These are phyloP conservation scores for Pythium utonaiense DNA, from an alignment of 352 stramenopile genomes.

Conservation along the genomic window DNA sequence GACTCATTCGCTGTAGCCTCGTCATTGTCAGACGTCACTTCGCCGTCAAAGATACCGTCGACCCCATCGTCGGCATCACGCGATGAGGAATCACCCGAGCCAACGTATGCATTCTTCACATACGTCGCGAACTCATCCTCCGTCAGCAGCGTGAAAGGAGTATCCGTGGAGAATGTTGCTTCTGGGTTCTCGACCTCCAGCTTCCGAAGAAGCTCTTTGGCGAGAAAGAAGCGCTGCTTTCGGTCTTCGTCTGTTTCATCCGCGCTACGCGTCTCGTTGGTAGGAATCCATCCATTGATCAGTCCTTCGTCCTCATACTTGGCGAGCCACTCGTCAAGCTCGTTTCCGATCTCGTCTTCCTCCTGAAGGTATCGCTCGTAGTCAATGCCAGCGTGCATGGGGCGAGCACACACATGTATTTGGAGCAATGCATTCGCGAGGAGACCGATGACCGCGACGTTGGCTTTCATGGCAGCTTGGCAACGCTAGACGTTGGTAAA, in stretches of 20 bases:
- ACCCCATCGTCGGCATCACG: neutral
- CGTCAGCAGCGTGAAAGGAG: constrained; percentile 52
- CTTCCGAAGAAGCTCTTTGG: constrained; percentile 38
- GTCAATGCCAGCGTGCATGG: constrained; percentile 20
- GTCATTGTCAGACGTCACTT: neutral
- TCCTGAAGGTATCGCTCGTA: constrained; percentile 47
- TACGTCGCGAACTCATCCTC: constrained; percentile 46
- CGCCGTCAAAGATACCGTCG: neutral
- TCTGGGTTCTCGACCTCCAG: constrained; percentile 31
- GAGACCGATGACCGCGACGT: neutral
- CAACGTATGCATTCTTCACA: constrained; percentile 30
- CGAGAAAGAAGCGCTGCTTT: constrained; percentile 46
- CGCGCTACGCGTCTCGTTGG: constrained; percentile 12
- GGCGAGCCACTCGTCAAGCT: constrained; percentile 39
- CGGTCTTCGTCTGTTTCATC: constrained; percentile 32
- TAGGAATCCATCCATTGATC: constrained; percentile 19
- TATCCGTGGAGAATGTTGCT: constrained; percentile 38
- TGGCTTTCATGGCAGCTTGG: neutral
- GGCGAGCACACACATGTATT: neutral
- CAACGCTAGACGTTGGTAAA: neutral
- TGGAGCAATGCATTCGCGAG: neutral
- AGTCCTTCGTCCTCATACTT: constrained; percentile 19
- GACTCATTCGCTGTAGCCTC: neutral
- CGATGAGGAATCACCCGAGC: neutral
- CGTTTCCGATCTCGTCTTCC: constrained; percentile 27